phyloP scores from a whole-genome alignment of 805 yeast genomes.

The Metschnikowia orientalis region DNA sequence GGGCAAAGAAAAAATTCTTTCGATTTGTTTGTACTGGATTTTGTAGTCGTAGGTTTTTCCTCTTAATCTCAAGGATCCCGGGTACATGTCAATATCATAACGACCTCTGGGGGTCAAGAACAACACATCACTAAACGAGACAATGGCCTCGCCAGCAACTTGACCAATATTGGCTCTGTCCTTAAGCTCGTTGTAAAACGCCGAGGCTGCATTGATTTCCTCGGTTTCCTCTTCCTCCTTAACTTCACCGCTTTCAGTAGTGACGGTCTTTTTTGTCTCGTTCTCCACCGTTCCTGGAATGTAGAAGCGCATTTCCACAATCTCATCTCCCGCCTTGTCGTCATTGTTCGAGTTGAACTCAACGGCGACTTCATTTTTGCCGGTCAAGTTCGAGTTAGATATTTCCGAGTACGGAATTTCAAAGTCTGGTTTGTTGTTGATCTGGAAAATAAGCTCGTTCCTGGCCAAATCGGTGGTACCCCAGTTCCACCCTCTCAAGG shows the following conservation, averaged over 20 bases:
- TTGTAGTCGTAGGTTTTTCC: slow-evolving; percentile 98
- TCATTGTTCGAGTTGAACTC: slow-evolving; percentile 66
- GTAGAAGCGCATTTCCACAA: slow-evolving; percentile 90
- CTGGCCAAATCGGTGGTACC: slow-evolving; percentile 90
- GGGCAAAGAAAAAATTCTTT: slow-evolving; percentile 86
- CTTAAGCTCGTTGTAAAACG: slow-evolving; percentile 84
- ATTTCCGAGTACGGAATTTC: slow-evolving; percentile 83
- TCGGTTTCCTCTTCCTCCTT: slow-evolving; percentile 35
- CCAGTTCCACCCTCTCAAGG: slow-evolving; percentile 99
- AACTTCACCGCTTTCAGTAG: slow-evolving; percentile 25
- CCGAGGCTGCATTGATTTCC: slow-evolving; percentile 70
- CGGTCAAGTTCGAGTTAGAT: slow-evolving; percentile 81
- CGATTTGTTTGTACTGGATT: slow-evolving; percentile 83
- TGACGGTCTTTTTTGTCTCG: slow-evolving; percentile 34
- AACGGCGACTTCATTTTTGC: slow-evolving; percentile 88
- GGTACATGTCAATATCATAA: slow-evolving; percentile 92
- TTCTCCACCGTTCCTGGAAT: slow-evolving; percentile 80
- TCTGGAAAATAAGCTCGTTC: slow-evolving; percentile 81
- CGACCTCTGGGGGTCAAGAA: slow-evolving; percentile 98
- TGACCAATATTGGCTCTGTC: slow-evolving; percentile 94
- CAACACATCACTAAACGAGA: slow-evolving; percentile 83
- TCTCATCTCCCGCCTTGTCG: slow-evolving; percentile 83
- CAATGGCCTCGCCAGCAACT: slow-evolving; percentile 91
- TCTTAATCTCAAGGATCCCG: slow-evolving; percentile 78
- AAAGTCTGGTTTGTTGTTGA: slow-evolving; percentile 84